Base-by-base conservation (phyloP, 129 eudicot species). In the Helichrysum umbraculigerum region DNA sequence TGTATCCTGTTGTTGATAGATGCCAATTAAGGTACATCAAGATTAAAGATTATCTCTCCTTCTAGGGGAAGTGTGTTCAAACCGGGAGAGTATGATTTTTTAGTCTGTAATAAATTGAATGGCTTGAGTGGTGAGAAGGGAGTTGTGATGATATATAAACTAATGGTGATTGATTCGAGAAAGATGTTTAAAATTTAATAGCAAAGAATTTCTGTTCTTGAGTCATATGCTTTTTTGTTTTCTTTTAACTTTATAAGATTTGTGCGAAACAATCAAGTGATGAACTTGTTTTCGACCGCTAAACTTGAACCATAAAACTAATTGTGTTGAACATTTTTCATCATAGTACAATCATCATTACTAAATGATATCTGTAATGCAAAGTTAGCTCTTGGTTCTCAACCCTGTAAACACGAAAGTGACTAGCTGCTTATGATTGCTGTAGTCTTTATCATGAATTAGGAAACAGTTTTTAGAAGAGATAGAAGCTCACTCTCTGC, bases 21-120 rank as follows among this genome's bases (percentile, higher is more conserved):
- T 67, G 51, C 72, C 19, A 35, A 22, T 50, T 22, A 70, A 21
- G 35, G 34, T 42, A 22, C 19, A 9, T 34, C 35, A 42, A 69
- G 28, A 47, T 19, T 10, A 1, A 4, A 44, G 12, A 4, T 7
- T 22, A 14, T 5, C 14, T 44, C 0, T 44, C 1, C 51, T 41
- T 39, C 10, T 44, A 12, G 59, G 37, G 59, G 2, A 69, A 44
- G 59, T 69, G 59, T 22, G 73, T 59, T 42, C 30, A 56, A 69
- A 44, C 5, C 37, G 41, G n/a, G 34, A 51, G 63, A 16, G 9
- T 71, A 7, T 51, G 62, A 0, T 16, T 60, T 51, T 34, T 70
- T 42, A 51, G 2, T 50, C 32, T 52, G 75, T 51, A 17, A 71
- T 33, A n/a, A 4, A 5, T 37, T 66, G 54, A 47, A 14, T 47